Conservation (phyloP, 2,329 filamentous ascomycete genomes). For the Pyricularia sp. region DNA sequence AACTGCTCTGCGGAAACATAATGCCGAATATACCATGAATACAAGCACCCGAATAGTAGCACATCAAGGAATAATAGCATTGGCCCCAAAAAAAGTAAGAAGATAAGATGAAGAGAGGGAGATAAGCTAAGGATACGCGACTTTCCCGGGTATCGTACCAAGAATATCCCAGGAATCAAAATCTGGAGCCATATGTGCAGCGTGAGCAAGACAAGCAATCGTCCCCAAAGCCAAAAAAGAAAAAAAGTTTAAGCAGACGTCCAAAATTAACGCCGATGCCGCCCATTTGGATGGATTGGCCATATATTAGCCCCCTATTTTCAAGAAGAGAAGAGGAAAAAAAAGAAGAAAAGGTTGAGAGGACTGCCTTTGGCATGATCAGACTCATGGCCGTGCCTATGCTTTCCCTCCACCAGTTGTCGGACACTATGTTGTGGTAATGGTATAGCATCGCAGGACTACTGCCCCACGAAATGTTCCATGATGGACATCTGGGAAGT, state of each 20-base stretch:
- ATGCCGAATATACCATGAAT: background rate
- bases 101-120: background rate
- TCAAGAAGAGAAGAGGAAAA: conserved; percentile 1
- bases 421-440: too few species aligned
- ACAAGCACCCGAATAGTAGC: background rate
- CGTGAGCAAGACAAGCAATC: conserved; percentile 4
- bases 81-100: background rate
- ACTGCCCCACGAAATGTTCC: background rate
- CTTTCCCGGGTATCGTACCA: background rate
- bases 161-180: background rate
- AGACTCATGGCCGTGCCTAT: background rate
- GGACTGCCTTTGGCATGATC: too few species aligned
- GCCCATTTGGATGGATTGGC: background rate
- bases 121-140: conserved; percentile 3
- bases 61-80: background rate
- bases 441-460: background rate
- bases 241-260: conserved; percentile 1
- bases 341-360: background rate
- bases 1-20: background rate
- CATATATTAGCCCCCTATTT: background rate
- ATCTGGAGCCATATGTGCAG: conserved; percentile 3
- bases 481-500: background rate
- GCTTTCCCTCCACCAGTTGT: background rate
- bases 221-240: background rate
- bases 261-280: conserved; percentile 1